Evolutionary conservation across 805 yeast species (phyloP).

Genomic region (Saturnispora sanitii): DNA sequence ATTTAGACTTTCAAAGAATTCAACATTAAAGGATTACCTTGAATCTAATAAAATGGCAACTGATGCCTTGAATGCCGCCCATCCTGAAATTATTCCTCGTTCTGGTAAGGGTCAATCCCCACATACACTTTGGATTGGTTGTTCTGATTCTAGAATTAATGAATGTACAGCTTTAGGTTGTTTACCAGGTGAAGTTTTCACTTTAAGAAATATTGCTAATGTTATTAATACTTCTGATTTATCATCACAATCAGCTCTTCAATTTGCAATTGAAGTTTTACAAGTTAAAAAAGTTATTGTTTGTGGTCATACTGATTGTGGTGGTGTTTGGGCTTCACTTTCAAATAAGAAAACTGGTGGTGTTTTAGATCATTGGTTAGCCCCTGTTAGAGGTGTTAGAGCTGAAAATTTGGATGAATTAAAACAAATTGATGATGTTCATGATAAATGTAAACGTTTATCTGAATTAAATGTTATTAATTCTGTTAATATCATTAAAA

Average conservation of each 20-base stretch:
- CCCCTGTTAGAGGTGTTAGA: conserved; percentile 57
- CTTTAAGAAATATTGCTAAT: conserved; percentile 83
- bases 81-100: conserved; percentile 48
- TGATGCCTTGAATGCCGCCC: conserved; percentile 36
- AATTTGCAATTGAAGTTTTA: conserved; percentile 77
- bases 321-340: conserved; percentile 79
- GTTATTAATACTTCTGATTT: conserved; percentile 61
- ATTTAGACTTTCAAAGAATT: conserved; percentile 38
- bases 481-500: conserved; percentile 58
- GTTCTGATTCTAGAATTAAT: conserved; percentile 85
- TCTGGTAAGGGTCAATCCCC: conserved; percentile 86
- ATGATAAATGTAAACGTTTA: conserved; percentile 47
- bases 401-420: conserved; percentile 47
- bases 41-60: conserved; percentile 37
- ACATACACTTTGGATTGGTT: conserved; percentile 88
- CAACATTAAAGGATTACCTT: conserved; percentile 40
- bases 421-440: conserved; percentile 39
- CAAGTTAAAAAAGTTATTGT: conserved; percentile 74
- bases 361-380: conserved; percentile 63
- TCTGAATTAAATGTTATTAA: conserved; percentile 68
- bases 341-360: conserved; percentile 56
- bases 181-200: conserved; percentile 87
- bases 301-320: conserved; percentile 94
- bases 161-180: conserved; percentile 64
- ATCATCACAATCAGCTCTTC: conserved; percentile 67